Evolutionary conservation across 306 rosid genomes (phyloP), one percentile per base, ranked within the genome.

Genomic region (Cicer arietinum): DNA sequence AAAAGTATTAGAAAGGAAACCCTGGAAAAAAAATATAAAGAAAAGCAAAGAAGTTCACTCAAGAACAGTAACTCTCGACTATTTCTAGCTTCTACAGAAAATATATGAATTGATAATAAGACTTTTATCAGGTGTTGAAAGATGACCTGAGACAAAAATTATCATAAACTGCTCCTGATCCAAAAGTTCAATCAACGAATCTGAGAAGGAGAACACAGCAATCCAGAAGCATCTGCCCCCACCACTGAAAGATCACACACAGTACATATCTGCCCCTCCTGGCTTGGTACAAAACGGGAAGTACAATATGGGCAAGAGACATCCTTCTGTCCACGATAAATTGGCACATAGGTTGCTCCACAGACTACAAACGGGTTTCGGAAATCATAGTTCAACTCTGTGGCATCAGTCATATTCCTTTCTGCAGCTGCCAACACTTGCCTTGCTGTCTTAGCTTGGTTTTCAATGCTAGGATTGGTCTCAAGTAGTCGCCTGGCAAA

Each of bases 381-480:
- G 51, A 91, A 93, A 79, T 91, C 98, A 45, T 93, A 93, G 80
- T 89, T 91, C 84, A 93, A 86, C 78, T 85, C 76, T 37, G 87
- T 69, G 52, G 82, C 80, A 81, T 93, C 97, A 6, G 91, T 87
- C 97, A 89, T 85, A 79, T 85, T 93, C 89, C 76, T 91, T 89
- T 91, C 98, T 51, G 98, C 98, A 61, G 94, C 97, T 69, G 87
- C 89, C 53, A 93, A 85, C 70, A 93, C 97, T 84, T 93, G 97
- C 81, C 98, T 84, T 16, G 98, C 92, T 20, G 83, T 78, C 90
- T 83, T 93, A 16, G 96, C 90, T 76, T 91, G 98, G 87, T 62
- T 89, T 84, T 93, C 98, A 22, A 77, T 7, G 14, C 87, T 86
- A 46, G 98, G 98, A 78, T 89, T 91, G 50, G 96, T 91, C 84